Base-by-base conservation (phyloP, 1,284 basidiomycete species). In the Athelia sp. region DNA sequence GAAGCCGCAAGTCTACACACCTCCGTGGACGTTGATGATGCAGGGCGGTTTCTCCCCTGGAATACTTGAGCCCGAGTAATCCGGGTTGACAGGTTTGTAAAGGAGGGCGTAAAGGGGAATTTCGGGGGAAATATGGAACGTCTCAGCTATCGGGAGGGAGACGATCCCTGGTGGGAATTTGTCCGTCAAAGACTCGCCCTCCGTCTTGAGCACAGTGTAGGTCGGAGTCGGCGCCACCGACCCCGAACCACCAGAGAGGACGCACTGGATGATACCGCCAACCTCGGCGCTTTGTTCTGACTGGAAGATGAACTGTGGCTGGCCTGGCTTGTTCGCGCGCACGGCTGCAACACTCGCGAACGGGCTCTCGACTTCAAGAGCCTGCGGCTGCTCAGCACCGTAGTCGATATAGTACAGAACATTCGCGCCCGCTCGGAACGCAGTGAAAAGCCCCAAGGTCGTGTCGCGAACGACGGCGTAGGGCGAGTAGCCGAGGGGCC, bases 21-120 rank as follows among this genome's bases (percentile, higher is more conserved):
- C 86, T 3, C 86, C 86, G 54, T 90, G 86, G 1, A 76, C 73
- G 38, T 71, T 64, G 6, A 87, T 67, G 13, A 88, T 69, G 54
- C 79, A 81, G 0, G 87, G 87, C 0, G 87, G 86, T 18, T 72
- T 73, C 59, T 84, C 80, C 1, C 70, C 73, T 0, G 62, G 57
- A 3, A 74, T 64, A 15, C 63, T 72, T 0, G 71, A 70, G 0
- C 73, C 78, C 1, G 60, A 54, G 57, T 79, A 87, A 0, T 70
- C 63, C 0, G 79, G 79, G 55, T 87, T 89, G 21, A 66, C 71
- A 0, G 87, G 87, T 3, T 77, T 69, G 52, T 82, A 86, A 54
- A 75, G 81, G 15, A 87, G 62, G 6, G 79, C 77, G 60, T 88
- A 70, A 14, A 84, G 57, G 2, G 72, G 71, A 15, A 17, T 40